phyloP scores from a whole-genome alignment of 2,329 filamentous ascomycete genomes.

The Epicoccum sorghinum region DNA sequence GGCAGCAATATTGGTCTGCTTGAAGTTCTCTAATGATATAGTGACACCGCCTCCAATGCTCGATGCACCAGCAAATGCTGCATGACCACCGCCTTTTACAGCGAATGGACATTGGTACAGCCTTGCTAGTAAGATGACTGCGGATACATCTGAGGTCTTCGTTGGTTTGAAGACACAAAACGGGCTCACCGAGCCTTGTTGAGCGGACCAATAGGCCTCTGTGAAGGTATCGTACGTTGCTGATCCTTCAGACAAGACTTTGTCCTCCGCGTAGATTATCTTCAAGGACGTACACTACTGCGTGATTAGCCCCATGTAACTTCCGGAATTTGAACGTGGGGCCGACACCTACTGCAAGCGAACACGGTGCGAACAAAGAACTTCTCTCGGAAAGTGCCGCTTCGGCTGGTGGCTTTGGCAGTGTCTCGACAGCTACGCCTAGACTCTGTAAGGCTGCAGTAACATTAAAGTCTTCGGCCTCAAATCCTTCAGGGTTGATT shows the following conservation, averaged over 20 bases:
- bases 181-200: slow-evolving; percentile 33
- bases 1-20: slow-evolving; percentile 27
- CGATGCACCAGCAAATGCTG: slow-evolving; percentile 14
- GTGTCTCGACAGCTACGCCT: slow-evolving; percentile 24
- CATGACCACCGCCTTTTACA: slow-evolving; percentile 55
- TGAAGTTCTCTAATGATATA: slow-evolving; percentile 47
- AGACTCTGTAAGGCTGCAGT: slow-evolving; percentile 26
- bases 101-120: slow-evolving; percentile 47
- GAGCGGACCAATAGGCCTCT: slow-evolving; percentile 34
- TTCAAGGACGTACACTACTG: slow-evolving; percentile 31
- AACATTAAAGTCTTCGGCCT: slow-evolving; percentile 26
- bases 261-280: slow-evolving; percentile 27
- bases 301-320: not conserved
- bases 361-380: slow-evolving; percentile 18
- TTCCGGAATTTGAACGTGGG: not conserved
- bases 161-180: slow-evolving; percentile 37
- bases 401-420: slow-evolving; percentile 16
- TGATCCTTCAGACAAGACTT: slow-evolving; percentile 20
- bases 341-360: slow-evolving; percentile 25
- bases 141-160: slow-evolving; percentile 28
- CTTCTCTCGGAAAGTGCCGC: slow-evolving; percentile 10
- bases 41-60: slow-evolving; percentile 53
- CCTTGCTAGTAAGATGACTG: slow-evolving; percentile 26
- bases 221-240: slow-evolving; percentile 30
- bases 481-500: slow-evolving; percentile 16